Base-by-base conservation (phyloP, 306 rosid species). In the Fagus crenata region DNA sequence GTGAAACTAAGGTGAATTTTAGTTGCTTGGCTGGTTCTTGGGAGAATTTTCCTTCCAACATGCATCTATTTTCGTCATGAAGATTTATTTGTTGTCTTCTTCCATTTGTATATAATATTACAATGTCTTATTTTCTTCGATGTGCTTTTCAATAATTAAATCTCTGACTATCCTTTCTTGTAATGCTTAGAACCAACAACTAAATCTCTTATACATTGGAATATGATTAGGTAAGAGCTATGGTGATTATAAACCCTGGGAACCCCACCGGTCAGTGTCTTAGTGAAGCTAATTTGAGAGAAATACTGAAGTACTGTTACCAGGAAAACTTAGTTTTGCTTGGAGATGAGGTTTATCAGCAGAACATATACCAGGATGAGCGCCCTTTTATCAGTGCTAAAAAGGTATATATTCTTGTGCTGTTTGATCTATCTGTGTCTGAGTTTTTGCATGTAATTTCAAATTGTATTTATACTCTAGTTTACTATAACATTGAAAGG, bases 241-340 rank as follows among this genome's bases (percentile, higher is more conserved):
- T 96, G 99, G 99, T 96, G 87, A 96, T 96, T 72, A 96, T 96
- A 80, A 96, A 96, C 73, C 99, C 99, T 70, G 99, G 99, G 22
- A 96, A 96, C 59, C 99, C 99, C 35, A 96, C 99, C 53, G 99
- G 99, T 43, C 99, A 96, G 83, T 96, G 99, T 79, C 89, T 96
- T 22, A 96, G 96, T 84, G 90, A 78, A 88, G 88, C 91, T 36
- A 96, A 96, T 85, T 80, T 96, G 77, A 85, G 85, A 83, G 90
- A 88, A 84, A 84, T 96, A 76, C 73, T 96, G 80, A 87, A 69
- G 76, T 96, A 90, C 85, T 96, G 98, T 80, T 88, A 74, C 85
- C 85, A 86, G 58, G 99, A 96, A 84, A 86, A 82, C 75, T 80
- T 96, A 74, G 99, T 82, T 61, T 87, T 96, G 90, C 97, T 96